Evolutionary conservation across 179 eudicot species (phyloP), one percentile per base, ranked within the genome.

Genomic region (Spinacia oleracea): DNA sequence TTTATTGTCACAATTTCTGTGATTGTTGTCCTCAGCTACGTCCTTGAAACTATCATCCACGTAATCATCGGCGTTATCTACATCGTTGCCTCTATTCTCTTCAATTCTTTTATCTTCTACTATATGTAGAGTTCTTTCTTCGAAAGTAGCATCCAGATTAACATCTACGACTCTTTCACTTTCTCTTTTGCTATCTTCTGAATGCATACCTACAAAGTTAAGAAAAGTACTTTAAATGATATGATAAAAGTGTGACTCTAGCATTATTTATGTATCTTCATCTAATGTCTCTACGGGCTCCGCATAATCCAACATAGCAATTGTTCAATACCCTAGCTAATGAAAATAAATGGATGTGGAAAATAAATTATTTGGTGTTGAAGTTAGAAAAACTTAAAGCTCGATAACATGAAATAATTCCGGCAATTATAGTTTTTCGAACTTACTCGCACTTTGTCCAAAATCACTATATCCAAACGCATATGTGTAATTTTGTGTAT

Each of bases 131-230:
- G 6, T 45, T 35, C n/a, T 23, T n/a, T 48, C 60, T 21, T 76
- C 62, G 15, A 31, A 29, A 63, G 15, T 63, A 29, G 20, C 20
- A 20, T 31, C 20, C 58, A 31, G 14, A 62, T 9, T 40, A 6
- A 40, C 32, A 1, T 25, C 55, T 43, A 11, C 55, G 21, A 15
- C 35, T 56, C 45, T 75, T 35, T 42, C 75, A 50, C 42, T 46
- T 34, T 66, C 79, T 7, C 45, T 14, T 51, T 67, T 64, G 23
- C 45, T 46, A 12, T 74, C 78, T 31, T 46, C 69, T 14, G 29
- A 29, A 20, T 43, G 2, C 51, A n/a, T 63, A 42, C 29, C 64
- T 73, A 11, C 66, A 25, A 3, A 23, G 25, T 62, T 9, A 35
- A 56, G 48, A 45, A 45, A 3, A 45, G 4, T 45, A 10, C 10